Percentiles rank a stretch among this genome's conserved stretches.
These are phyloP conservation scores for Dendrobium huoshanense DNA, from an alignment of 106 monocot species.

Conservation along the genomic window DNA sequence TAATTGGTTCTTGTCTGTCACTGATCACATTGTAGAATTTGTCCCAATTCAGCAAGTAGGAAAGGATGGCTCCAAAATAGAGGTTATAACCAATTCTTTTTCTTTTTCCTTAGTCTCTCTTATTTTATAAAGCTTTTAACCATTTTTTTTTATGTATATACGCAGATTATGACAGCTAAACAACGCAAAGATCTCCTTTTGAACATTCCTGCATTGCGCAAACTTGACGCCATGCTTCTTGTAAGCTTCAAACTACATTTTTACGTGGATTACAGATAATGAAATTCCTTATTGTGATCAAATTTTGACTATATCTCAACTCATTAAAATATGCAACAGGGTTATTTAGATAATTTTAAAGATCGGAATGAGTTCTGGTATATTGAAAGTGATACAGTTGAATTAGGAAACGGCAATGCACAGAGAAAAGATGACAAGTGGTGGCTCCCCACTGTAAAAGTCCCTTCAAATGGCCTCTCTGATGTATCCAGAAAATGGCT, in stretches of 20 bases:
- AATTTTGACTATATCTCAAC: neutral
- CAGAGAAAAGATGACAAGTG: constrained; percentile 49
- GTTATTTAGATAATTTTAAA: constrained; percentile 77
- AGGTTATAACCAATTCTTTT: constrained; percentile 26
- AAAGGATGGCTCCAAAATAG: constrained; percentile 60
- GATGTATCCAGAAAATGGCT: constrained; percentile 38
- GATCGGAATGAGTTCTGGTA: constrained; percentile 80
- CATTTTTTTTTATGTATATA: neutral
- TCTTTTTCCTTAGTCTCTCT: neutral
- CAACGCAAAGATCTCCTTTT: constrained; percentile 66
- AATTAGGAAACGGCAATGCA: constrained; percentile 22
- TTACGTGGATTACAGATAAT: neutral
- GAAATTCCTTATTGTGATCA: neutral
- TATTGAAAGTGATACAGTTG: constrained; percentile 29
- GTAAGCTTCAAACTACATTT: constrained; percentile 32
- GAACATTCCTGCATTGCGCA: constrained; percentile 73
- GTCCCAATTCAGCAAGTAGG: constrained; percentile 58
- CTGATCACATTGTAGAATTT: constrained; percentile 80
- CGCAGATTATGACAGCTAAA: constrained; percentile 71
- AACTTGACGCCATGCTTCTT: constrained; percentile 77
- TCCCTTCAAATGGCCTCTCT: constrained; percentile 40
- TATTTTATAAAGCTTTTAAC: neutral
- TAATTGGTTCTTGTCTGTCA: constrained; percentile 74
- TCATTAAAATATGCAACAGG: constrained; percentile 21
- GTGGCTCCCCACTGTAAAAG: constrained; percentile 54